These are phyloP conservation scores for Bonnemaisonia californica DNA, from an alignment of 31 red algal genomes.

Conservation along the genomic window DNA sequence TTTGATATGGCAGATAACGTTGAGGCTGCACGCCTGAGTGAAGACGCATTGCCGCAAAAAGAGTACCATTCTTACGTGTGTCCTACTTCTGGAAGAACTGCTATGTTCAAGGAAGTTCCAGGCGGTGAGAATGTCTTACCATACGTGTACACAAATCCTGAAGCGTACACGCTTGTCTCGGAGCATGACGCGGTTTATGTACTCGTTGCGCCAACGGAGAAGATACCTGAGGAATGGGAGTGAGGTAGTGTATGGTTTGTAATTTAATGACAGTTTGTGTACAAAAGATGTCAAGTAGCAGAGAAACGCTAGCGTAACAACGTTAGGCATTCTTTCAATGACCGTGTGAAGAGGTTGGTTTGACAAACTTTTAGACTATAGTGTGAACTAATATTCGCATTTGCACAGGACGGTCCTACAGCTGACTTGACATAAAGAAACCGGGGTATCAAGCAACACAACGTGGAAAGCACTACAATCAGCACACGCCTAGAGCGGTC, in stretches of 20 bases:
- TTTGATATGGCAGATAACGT: conserved; percentile 64
- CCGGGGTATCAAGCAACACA: background rate
- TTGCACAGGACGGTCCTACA: no score
- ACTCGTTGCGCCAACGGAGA: conserved; percentile 50
- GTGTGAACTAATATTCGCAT: no score
- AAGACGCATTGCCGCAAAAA: background rate
- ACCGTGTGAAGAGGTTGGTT: background rate
- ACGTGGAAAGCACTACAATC: background rate
- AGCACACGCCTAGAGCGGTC: conserved; percentile 49
- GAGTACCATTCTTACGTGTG: conserved; percentile 55
- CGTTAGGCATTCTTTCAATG: no score
- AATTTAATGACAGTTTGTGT: background rate
- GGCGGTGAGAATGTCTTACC: conserved; percentile 77
- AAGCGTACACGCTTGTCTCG: conserved; percentile 79
- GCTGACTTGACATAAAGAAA: background rate
- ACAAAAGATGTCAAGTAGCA: background rate
- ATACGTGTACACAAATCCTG: conserved; percentile 90
- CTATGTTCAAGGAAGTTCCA: conserved; percentile 52
- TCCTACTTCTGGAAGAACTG: conserved; percentile 49
- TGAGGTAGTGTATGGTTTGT: background rate
- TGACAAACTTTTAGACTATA: background rate
- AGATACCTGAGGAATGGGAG: conserved; percentile 71
- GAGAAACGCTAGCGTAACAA: no score
- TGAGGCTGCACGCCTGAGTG: conserved; percentile 21
- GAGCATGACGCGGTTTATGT: conserved; percentile 80